Base-by-base conservation (phyloP, 176 grass and related monocot species). In the sorghum (Sorghum bicolor) region DNA sequence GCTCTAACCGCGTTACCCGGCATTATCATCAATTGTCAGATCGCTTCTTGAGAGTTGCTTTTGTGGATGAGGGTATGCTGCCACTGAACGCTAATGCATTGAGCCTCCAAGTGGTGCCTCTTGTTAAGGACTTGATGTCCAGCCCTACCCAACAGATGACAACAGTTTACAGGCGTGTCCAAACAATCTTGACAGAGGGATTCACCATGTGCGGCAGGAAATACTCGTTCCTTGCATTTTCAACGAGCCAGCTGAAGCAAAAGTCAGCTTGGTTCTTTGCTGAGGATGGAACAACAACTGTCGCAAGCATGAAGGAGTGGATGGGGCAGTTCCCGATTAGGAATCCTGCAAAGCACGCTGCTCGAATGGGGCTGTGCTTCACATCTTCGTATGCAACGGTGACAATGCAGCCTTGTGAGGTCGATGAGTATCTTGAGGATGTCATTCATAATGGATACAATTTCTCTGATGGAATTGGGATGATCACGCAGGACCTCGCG, bases 291-390 rank as follows among this genome's bases (percentile, higher is more conserved):
- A 64, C 63, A 15, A 91, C 78, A 30, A 91, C 83, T 0, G 83
- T 86, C 32, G 10, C 44, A 4, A 29, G 43, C 78, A 92, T 97
- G 3, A 86, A 44, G 58, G 76, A 63, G 41, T 97, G 94, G 92
- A 97, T 97, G 95, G 95, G 95, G 20, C 77, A 64, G 36, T 98
- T 95, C 63, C 70, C 75, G 24, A 92, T 83, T 50, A 85, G 69
- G 41, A 97, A 90, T 69, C 83, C 94, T 0, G 95, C 95, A 5
- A 98, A 93, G 80, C 90, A 92, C 4, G 74, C 89, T 0, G 89
- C 93, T 72, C 80, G 96, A 45, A 98, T 98, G 96, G 96, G 96
- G 10, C 93, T 87, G 70, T 95, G 96, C 67, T 98, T 98, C 84
- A 95, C 96, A 24, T 95, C 96, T 11, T 92, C 93, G 1, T 98